Conservation (phyloP, 345 rosid genomes). For the Eucalyptus cloeziana region DNA sequence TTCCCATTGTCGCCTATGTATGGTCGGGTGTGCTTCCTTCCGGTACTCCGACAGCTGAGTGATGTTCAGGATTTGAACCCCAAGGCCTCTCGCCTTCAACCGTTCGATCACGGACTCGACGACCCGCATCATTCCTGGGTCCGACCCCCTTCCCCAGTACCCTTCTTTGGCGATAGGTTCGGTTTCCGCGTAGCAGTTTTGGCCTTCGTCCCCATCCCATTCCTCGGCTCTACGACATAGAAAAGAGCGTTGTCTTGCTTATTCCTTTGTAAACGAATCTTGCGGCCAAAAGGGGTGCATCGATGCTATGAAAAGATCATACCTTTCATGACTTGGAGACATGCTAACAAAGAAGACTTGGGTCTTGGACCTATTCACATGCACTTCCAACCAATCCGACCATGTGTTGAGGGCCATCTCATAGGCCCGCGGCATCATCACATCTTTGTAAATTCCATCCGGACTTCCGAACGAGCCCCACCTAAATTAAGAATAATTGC, state of each 20-base stretch:
- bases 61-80: conserved; percentile 54
- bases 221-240: conserved; percentile 40
- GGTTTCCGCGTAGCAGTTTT: conserved; percentile 57
- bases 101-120: conserved; percentile 31
- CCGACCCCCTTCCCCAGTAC: conserved; percentile 37
- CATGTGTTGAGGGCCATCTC: conserved; percentile 75
- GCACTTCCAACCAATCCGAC: conserved; percentile 75
- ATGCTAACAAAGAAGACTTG: conserved; percentile 65
- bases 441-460: conserved; percentile 56
- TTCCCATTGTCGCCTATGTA: conserved; percentile 67
- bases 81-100: conserved; percentile 31
- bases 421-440: conserved; percentile 63
- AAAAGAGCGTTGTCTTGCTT: not conserved
- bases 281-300: not conserved
- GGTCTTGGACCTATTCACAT: conserved; percentile 51
- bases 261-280: not conserved
- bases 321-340: conserved; percentile 93
- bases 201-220: conserved; percentile 47
- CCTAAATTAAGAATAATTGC: conserved; percentile 1
- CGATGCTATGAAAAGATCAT: not conserved
- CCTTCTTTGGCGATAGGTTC: conserved; percentile 31
- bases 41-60: conserved; percentile 71
- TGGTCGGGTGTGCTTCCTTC: conserved; percentile 75
- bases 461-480: conserved; percentile 72
- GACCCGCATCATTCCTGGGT: conserved; percentile 35